Evolutionary conservation across 495 filamentous ascomycete genomes (phyloP).

Genomic region (Pseudoneurospora amorphoporcata): DNA sequence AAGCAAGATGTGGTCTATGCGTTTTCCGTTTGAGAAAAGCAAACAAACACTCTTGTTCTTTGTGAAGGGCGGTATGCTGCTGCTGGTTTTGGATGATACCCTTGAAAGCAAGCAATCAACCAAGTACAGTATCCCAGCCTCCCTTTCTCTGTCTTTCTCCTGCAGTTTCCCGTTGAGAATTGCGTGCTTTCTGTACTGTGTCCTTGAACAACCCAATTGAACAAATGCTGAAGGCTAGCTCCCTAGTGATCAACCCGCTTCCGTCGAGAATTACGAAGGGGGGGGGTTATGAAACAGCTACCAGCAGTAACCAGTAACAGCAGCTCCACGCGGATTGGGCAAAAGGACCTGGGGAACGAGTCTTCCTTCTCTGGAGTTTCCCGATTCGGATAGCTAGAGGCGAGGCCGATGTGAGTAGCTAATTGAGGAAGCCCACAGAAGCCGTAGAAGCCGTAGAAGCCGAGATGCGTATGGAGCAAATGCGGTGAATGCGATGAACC

Average conservation of each 20-base stretch:
- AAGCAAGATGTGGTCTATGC: neutral
- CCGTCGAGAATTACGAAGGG: neutral
- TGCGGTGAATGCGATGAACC: neutral
- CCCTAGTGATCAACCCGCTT: neutral
- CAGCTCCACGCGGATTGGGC: neutral
- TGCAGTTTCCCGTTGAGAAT: neutral
- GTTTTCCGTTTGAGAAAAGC: neutral
- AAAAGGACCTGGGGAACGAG: neutral
- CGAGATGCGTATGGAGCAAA: neutral
- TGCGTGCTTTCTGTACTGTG: neutral
- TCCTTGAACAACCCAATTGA: neutral
- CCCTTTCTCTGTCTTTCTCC: neutral
- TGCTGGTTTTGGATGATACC: neutral
- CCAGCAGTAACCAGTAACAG: neutral
- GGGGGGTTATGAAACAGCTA: neutral
- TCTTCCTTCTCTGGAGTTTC: neutral
- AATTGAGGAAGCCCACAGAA: neutral
- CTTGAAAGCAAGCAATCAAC: neutral
- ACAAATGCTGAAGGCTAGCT: too few species aligned
- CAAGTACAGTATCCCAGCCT: neutral
- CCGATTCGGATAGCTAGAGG: neutral
- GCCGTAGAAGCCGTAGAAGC: neutral
- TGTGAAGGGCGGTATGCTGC: neutral
- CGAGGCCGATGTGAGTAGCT: neutral
- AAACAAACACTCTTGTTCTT: neutral